phyloP scores from a whole-genome alignment of 2,329 filamentous ascomycete species.

The Tolypocladium sp. region DNA sequence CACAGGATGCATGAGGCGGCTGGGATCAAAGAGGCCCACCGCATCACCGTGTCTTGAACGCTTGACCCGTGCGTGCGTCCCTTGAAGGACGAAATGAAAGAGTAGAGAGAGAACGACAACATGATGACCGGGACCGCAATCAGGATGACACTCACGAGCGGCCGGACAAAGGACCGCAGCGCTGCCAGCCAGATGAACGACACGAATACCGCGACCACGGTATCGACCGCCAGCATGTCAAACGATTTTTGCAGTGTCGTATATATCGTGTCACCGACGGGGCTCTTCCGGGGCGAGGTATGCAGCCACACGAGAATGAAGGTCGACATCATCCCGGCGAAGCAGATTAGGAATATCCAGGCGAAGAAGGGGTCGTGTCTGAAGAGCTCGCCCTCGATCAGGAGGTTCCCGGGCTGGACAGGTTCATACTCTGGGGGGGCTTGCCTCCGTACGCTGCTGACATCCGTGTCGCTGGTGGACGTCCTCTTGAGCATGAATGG shows the following conservation, averaged over 20 bases:
- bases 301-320: conserved; percentile 87
- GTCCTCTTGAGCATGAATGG: conserved; percentile 31
- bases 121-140: conserved; percentile 80
- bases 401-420: conserved; percentile 35
- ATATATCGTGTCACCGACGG: conserved; percentile 89
- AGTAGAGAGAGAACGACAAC: conserved; percentile 83
- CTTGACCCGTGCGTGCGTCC: conserved; percentile 64
- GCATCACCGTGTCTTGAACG: conserved; percentile 82
- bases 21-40: conserved; percentile 75
- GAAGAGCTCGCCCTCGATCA: conserved; percentile 59
- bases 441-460: conserved; percentile 27
- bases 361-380: conserved; percentile 87
- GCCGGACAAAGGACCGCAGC: conserved; percentile 76
- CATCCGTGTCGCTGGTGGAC: conserved; percentile 38
- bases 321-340: conserved; percentile 78
- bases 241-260: conserved; percentile 79
- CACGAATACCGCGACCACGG: conserved; percentile 78
- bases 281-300: conserved; percentile 62
- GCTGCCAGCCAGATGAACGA: conserved; percentile 86
- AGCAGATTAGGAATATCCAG: conserved; percentile 75
- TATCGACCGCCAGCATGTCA: conserved; percentile 83
- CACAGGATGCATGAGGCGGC: conserved; percentile 65
- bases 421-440: conserved; percentile 27
- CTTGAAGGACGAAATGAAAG: conserved; percentile 82
- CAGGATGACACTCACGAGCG: conserved; percentile 72